Base-by-base conservation (phyloP, 768 basidiomycete genomes). In the Kwoniella dejecticola region DNA sequence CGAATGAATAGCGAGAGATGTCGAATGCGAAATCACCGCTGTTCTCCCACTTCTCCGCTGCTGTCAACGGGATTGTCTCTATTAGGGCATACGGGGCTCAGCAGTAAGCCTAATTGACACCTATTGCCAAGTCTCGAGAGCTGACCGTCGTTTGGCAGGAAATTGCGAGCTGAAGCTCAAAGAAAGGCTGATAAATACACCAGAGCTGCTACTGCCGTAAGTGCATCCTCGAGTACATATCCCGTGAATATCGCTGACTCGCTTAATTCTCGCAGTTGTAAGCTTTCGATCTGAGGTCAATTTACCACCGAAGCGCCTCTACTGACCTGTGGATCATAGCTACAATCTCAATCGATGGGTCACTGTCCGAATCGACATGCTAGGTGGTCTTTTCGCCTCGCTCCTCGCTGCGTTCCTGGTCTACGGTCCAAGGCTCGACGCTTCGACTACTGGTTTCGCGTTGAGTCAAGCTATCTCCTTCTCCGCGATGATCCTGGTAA, bases 51-150 rank as follows among this genome's bases (percentile, higher is more conserved):
- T 79, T 85, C 76, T 81, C 84, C 52, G 81, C 87, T 66, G 82
- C 87, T 0, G 83, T 89, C 36, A 77, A 82, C 60, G 88, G 87
- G 6, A 66, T 70, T 57, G 81, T 79, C 1, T 77, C 86, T 7
- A 85, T 89, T 57, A 82, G 87, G 23, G 88, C 88, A 0, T 89
- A 86, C 70, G 84, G 84, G 3, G 85, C 84, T 5, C 82, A 87
- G 76, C 74, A 79, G 57, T 54, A 53, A 66, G 64, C n/a, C n/a
- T n/a, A n/a, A n/a, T n/a, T 57, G 12, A 19, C 15, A 26, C 30
- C n/a, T 31, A 52, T 31, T 13, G 1, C 24, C 17, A 47, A 26
- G n/a, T 24, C 24, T 7, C 15, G 7, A 46, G 10, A 5, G 7
- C 8, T 46, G 24, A 17, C 26, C 27, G 13, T n/a, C 23, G 8